Evolutionary conservation across 371 early-diverging fungal species (phyloP), one percentile per base, ranked within the genome.

Genomic region (Apophysomyces ossiformis): DNA sequence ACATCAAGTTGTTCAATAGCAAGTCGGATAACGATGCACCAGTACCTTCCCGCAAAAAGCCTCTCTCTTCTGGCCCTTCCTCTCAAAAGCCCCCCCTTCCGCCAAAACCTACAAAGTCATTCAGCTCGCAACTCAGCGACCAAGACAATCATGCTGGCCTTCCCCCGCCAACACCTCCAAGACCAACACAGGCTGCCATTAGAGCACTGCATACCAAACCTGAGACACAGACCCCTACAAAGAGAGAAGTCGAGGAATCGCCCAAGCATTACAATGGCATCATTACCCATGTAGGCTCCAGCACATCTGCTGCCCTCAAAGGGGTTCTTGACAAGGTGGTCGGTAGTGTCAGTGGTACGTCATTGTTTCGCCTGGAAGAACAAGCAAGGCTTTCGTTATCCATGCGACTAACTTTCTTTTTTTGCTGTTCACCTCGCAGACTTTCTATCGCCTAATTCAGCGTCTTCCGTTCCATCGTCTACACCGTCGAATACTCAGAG

Each of bases 311-410:
- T 11, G 74, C 89, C 13, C 85, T 90, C 59, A 90, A 90, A 68
- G 88, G 87, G 18, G 90, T 88, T 15, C 79, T 90, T 63, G 88
- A 81, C 63, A 87, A 85, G 67, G 78, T 90, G 65, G 88, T 87
- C 45, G 88, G 78, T 12, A 79, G 84, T n/a, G 37, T 39, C 18
- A 45, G 16, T 32, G 62, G 44, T 61, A 61, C 9, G 38, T 26
- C 26, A 26, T 26, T 26, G 26, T 26, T 26, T 26, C 26, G 26
- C 26, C 26, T 26, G 26, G 26, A 26, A 26, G 26, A 26, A 26
- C 2, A 2, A 26, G 26, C 26, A 26, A 26, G 26, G 26, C 26
- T 26, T 26, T 26, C 26, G 1, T 26, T 26, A 26, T 26, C 2
- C 26, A 26, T 26, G 2, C 2, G 2, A 26, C 2, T 26, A 26